Evolutionary conservation across 2,329 filamentous ascomycete species (phyloP).

Genomic region (Fusarium decemcellulare): DNA sequence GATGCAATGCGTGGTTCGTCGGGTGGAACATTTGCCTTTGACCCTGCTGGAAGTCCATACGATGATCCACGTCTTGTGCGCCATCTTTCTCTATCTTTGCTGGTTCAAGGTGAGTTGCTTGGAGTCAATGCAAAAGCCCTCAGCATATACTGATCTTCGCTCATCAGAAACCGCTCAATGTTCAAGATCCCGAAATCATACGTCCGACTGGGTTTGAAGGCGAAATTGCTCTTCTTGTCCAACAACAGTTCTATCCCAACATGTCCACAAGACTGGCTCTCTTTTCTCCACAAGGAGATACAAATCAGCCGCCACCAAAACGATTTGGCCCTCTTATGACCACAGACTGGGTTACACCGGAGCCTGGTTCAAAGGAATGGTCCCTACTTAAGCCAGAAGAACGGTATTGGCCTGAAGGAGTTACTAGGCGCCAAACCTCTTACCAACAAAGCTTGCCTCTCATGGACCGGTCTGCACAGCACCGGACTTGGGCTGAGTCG

Average conservation of each 20-base stretch:
- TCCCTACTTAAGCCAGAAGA: neutral
- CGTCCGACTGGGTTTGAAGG: neutral
- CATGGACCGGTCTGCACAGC: no score
- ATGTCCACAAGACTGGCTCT: neutral
- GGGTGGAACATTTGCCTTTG: slow-evolving; percentile 50
- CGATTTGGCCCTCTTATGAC: neutral
- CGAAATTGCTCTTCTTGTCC: slow-evolving; percentile 18
- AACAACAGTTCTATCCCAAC: slow-evolving; percentile 20
- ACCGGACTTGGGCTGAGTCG: no score
- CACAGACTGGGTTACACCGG: slow-evolving; percentile 3
- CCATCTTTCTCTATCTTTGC: slow-evolving; percentile 37
- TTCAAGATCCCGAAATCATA: slow-evolving; percentile 17
- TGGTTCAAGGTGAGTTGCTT: slow-evolving; percentile 28
- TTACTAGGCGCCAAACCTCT: no score
- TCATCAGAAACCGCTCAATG: slow-evolving; percentile 36
- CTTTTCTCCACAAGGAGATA: neutral
- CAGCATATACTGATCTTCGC: neutral
- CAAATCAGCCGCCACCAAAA: neutral
- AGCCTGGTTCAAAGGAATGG: neutral
- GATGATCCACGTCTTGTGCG: slow-evolving; percentile 39
- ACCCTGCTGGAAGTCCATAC: slow-evolving; percentile 54
- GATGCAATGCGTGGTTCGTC: slow-evolving; percentile 51
- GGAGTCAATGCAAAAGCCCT: fast-evolving
- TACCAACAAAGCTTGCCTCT: no score
- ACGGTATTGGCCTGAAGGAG: no score